Evolutionary conservation across 2,329 filamentous ascomycete species (phyloP).

Genomic region (Arthroderma uncinatum): DNA sequence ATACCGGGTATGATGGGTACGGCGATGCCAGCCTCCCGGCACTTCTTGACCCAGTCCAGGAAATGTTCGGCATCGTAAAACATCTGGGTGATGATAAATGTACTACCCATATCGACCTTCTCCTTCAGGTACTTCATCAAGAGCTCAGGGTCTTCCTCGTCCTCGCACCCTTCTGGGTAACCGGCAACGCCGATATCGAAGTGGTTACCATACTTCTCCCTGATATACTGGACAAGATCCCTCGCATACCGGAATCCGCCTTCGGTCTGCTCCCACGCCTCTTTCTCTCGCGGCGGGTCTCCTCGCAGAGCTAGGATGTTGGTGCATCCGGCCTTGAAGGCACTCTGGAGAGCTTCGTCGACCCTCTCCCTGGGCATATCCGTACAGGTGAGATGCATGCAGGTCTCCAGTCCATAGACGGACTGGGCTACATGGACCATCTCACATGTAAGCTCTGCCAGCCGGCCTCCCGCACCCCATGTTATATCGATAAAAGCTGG

Average conservation of each 20-base stretch:
- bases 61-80: constrained; percentile 98
- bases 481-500: constrained; percentile 97
- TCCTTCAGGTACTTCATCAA: constrained; percentile 90
- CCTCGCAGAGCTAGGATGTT: constrained; percentile 92
- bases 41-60: constrained; percentile 76
- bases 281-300: constrained; percentile 84
- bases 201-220: constrained; percentile 67
- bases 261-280: constrained; percentile 82
- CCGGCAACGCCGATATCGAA: constrained; percentile 97
- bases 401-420: constrained; percentile 91
- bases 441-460: constrained; percentile 86
- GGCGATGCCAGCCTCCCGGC: constrained; percentile 71
- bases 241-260: constrained; percentile 84
- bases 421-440: constrained; percentile 96
- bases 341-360: constrained; percentile 73
- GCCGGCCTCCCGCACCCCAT: constrained; percentile 88
- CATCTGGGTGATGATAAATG: constrained; percentile 97
- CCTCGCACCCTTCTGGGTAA: constrained; percentile 91
- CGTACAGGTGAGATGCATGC: constrained; percentile 97
- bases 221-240: constrained; percentile 79
- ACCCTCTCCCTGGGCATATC: constrained; percentile 93
- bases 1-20: constrained; percentile 78
- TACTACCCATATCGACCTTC: constrained; percentile 87
- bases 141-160: constrained; percentile 74
- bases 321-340: constrained; percentile 90